Conservation (phyloP, 371 early-diverging fungal species). For the Mortierella sp. region DNA sequence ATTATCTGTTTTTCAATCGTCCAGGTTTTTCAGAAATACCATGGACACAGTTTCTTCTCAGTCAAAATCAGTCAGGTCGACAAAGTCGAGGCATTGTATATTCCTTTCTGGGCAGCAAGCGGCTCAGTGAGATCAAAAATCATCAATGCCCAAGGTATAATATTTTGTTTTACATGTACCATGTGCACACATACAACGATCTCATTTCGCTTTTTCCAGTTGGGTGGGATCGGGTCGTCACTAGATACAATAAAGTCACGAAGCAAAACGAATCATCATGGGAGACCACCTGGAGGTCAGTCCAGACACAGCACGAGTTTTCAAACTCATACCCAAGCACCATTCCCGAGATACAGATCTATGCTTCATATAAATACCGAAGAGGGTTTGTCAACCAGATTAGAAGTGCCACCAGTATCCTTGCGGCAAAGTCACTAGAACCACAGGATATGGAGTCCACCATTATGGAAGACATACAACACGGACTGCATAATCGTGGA, state of each 20-base stretch:
- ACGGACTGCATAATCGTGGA: conserved; percentile 46
- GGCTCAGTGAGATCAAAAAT: conserved; percentile 63
- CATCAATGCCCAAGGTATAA: conserved; percentile 66
- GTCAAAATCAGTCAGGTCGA: conserved; percentile 58
- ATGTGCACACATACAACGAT: not conserved
- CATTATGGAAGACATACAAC: conserved; percentile 39
- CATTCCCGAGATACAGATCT: conserved; percentile 65
- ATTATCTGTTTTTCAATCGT: not conserved
- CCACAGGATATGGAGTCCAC: conserved; percentile 60
- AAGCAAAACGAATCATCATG: conserved; percentile 61
- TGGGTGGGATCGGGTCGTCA: conserved; percentile 56
- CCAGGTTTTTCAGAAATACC: conserved; percentile 68
- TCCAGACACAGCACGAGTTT: conserved; percentile 61
- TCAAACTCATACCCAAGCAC: conserved; percentile 61
- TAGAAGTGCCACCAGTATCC: conserved; percentile 62
- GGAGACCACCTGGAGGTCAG: conserved; percentile 70
- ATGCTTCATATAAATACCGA: conserved; percentile 70
- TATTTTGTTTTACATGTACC: not conserved
- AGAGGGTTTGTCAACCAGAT: conserved; percentile 69
- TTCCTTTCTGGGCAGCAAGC: conserved; percentile 74
- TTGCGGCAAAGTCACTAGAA: conserved; percentile 58
- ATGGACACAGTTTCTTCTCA: conserved; percentile 73
- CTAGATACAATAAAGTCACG: conserved; percentile 61
- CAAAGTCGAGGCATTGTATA: conserved; percentile 65
- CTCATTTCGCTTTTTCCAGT: conserved; percentile 18